Evolutionary conservation across 2,329 filamentous ascomycete genomes (phyloP).

Genomic region (Periconia sp.): DNA sequence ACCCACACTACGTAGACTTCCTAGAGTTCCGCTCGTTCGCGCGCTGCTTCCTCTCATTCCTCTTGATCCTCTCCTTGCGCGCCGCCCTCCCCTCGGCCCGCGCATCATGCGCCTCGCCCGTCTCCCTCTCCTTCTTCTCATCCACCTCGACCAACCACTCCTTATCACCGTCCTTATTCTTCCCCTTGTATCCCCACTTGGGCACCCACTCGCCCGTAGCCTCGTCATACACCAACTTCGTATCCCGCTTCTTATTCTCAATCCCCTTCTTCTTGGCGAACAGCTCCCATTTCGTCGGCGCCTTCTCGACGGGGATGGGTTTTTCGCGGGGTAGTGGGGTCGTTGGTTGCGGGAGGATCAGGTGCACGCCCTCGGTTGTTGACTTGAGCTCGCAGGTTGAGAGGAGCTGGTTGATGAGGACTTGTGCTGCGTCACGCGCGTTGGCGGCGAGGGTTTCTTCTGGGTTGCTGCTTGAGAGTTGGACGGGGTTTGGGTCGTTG

Average conservation of each 20-base stretch:
- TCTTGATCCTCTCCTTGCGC: constrained; percentile 51
- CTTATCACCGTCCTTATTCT: constrained; percentile 79
- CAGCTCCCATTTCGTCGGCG: constrained; percentile 90
- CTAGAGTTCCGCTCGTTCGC: constrained; percentile 67
- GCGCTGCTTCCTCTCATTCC: constrained; percentile 48
- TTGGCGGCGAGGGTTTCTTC: constrained; percentile 68
- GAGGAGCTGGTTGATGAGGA: constrained; percentile 90
- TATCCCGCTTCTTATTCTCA: constrained; percentile 74
- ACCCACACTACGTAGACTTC: constrained; percentile 45
- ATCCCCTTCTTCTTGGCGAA: constrained; percentile 97
- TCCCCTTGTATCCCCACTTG: constrained; percentile 92
- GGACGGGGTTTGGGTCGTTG: constrained; percentile 82
- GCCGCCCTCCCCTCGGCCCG: constrained; percentile 64
- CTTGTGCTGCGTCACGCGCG: constrained; percentile 88
- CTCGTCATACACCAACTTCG: constrained; percentile 83
- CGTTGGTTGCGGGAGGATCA: constrained; percentile 70
- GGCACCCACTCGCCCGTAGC: constrained; percentile 83
- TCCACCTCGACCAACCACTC: constrained; percentile 95
- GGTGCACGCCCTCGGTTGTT: constrained; percentile 69
- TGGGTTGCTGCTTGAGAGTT: constrained; percentile 53
- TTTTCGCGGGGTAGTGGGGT: constrained; percentile 87
- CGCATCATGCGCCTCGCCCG: constrained; percentile 59
- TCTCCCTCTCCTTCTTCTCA: constrained; percentile 66
- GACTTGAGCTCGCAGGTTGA: constrained; percentile 80
- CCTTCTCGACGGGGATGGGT: constrained; percentile 77